Conservation (phyloP, 208 protist species). For the Phytomonas francai region DNA sequence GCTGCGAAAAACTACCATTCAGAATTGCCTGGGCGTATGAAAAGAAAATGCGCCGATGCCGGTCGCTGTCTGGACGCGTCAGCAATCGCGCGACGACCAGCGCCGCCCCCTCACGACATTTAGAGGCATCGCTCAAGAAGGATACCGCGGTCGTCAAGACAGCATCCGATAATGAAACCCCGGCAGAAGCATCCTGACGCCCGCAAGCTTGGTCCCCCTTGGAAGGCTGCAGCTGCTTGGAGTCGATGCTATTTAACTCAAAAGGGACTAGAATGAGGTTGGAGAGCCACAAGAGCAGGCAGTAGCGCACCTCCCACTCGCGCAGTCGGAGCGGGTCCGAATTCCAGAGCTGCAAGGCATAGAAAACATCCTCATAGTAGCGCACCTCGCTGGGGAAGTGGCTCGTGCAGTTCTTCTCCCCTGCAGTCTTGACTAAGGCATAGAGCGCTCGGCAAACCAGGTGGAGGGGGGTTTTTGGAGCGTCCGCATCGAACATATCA, state of each 20-base stretch:
- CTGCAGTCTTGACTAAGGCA: slow-evolving; percentile 89
- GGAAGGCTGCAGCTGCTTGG: slow-evolving; percentile 9
- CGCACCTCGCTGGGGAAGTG: slow-evolving; percentile 92
- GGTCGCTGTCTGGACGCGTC: slow-evolving; percentile 80
- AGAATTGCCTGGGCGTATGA: slow-evolving; percentile 35
- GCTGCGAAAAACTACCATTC: neutral
- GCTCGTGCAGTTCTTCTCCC: slow-evolving; percentile 89
- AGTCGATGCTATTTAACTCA: slow-evolving; percentile 89
- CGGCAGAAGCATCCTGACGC: neutral
- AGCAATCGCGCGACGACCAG: slow-evolving; percentile 86
- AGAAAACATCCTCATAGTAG: slow-evolving; percentile 84
- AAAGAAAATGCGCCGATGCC: slow-evolving; percentile 61
- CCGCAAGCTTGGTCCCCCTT: slow-evolving; percentile 11
- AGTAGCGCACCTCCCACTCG: slow-evolving; percentile 95
- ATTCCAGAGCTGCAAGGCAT: slow-evolving; percentile 66
- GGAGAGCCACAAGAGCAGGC: slow-evolving; percentile 95
- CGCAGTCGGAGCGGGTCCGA: slow-evolving; percentile 27
- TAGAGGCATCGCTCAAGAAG: slow-evolving; percentile 79
- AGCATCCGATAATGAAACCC: slow-evolving; percentile 47
- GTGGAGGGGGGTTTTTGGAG: slow-evolving; percentile 56
- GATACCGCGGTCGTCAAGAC: slow-evolving; percentile 62
- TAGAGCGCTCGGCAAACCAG: slow-evolving; percentile 85
- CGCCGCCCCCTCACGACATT: slow-evolving; percentile 88
- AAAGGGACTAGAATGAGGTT: slow-evolving; percentile 96
- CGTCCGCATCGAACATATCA: slow-evolving; percentile 76